A percentile compares a stretch with the other conserved stretches of the same genome.
Evolutionary conservation across 768 basidiomycete genomes (phyloP).

Genomic region (Mycena galopus): DNA sequence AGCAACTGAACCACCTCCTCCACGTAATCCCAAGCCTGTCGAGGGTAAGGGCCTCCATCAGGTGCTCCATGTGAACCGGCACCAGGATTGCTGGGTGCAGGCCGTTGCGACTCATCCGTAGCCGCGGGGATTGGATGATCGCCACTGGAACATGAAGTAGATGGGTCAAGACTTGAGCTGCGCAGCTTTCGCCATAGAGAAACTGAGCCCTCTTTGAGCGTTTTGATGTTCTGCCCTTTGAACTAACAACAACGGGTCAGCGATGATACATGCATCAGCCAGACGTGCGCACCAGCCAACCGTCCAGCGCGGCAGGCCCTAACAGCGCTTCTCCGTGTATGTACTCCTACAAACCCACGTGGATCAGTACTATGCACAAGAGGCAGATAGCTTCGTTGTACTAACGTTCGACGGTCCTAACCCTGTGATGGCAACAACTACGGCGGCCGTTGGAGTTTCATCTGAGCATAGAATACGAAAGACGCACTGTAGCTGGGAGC

Average conservation of each 20-base stretch:
- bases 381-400: too few species aligned
- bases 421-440: conserved; percentile 33
- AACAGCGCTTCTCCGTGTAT: conserved; percentile 25
- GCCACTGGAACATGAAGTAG: not conserved
- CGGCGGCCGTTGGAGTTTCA: too few species aligned
- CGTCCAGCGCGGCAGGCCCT: conserved; percentile 26
- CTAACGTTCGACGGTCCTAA: conserved; percentile 22
- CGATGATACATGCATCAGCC: not conserved
- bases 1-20: too few species aligned
- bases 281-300: conserved; percentile 27
- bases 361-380: too few species aligned
- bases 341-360: conserved; percentile 26
- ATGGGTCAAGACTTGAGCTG: too few species aligned
- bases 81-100: conserved; percentile 22
- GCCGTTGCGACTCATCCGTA: conserved; percentile 32
- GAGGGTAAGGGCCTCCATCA: too few species aligned
- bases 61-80: conserved; percentile 41
- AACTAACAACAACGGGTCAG: conserved; percentile 12
- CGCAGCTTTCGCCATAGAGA: conserved; percentile 7
- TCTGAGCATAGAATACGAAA: too few species aligned
- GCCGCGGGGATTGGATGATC: conserved; percentile 36
- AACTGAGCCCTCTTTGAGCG: conserved; percentile 20
- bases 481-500: conserved; percentile 16
- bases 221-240: conserved; percentile 27
- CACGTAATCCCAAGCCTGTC: too few species aligned